Conservation (phyloP, 2,329 filamentous ascomycete species). For the Elsinoe arachidis region DNA sequence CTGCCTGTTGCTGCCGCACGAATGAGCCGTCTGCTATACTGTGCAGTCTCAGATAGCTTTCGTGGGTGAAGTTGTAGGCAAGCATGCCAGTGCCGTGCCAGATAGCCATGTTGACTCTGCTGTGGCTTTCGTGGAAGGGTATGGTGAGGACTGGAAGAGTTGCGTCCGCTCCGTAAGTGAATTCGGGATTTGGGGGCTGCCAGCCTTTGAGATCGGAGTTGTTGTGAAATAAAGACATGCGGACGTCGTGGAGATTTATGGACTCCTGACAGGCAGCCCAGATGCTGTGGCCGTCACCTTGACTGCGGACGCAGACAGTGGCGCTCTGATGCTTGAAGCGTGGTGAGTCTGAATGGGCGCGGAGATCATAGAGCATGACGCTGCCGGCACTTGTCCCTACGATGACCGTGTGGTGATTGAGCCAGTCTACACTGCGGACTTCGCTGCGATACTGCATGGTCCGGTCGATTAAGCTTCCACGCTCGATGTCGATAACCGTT, state of each 20-base stretch:
- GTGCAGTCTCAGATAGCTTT: neutral
- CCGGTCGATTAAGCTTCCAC: neutral
- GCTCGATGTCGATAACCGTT: neutral
- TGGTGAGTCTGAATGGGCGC: neutral
- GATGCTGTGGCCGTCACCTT: slow-evolving; percentile 13
- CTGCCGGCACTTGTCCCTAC: neutral
- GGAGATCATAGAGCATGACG: slow-evolving; percentile 13
- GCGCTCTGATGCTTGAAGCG: slow-evolving; percentile 13
- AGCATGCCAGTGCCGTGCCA: neutral
- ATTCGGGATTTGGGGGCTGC: neutral
- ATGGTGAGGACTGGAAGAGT: neutral
- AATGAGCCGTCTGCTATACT: neutral
- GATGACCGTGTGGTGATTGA: slow-evolving; percentile 13
- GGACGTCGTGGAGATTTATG: slow-evolving; percentile 14
- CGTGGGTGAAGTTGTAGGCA: neutral
- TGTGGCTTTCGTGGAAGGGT: neutral
- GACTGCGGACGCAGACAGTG: slow-evolving; percentile 9
- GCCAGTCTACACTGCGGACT: slow-evolving; percentile 14
- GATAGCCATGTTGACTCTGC: neutral
- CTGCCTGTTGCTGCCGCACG: neutral
- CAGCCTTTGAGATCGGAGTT: neutral
- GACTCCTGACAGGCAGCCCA: slow-evolving; percentile 10
- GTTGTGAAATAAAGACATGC: slow-evolving; percentile 1
- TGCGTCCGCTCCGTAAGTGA: neutral
- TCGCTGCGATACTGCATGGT: neutral